phyloP scores from a whole-genome alignment of 1,139 yeast genomes.

The Scheffersomyces segobiensis region DNA sequence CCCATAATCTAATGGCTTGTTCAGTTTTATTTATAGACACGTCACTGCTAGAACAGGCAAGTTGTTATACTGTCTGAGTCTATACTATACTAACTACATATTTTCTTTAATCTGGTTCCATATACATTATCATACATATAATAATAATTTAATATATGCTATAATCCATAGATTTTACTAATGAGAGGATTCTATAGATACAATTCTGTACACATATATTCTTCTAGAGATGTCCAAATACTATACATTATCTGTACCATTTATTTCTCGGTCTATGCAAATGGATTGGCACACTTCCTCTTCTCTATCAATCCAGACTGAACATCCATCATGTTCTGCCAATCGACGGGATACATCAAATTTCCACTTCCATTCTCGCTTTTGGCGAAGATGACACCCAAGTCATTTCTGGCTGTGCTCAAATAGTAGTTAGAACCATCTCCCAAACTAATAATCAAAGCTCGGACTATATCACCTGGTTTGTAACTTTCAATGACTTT shows the following conservation, averaged over 20 bases:
- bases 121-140: background rate
- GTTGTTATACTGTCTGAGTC: background rate
- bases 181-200: background rate
- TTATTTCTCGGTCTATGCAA: conserved; percentile 22
- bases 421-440: conserved; percentile 91
- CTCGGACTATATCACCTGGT: conserved; percentile 93
- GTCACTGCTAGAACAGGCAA: background rate
- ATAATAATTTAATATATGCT: too few relatives aligned
- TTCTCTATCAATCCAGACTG: conserved; percentile 71
- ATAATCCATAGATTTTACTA: background rate
- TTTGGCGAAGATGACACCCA: conserved; percentile 91
- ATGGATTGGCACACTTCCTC: conserved; percentile 93
- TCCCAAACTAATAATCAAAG: conserved; percentile 79
- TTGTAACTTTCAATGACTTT: conserved; percentile 74
- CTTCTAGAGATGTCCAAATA: too few relatives aligned
- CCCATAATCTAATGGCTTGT: background rate
- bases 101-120: background rate
- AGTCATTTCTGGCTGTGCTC: conserved; percentile 84
- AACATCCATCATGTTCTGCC: conserved; percentile 91
- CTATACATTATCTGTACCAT: too few relatives aligned
- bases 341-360: conserved; percentile 86
- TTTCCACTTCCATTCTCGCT: conserved; percentile 70
- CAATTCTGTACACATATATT: too few relatives aligned
- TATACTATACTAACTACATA: background rate
- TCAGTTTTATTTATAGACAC: background rate